Percentiles rank a stretch among this genome's conserved stretches.
These are phyloP conservation scores for Stylonectria norvegica DNA, from an alignment of 2,329 filamentous ascomycete genomes.

Conservation along the genomic window DNA sequence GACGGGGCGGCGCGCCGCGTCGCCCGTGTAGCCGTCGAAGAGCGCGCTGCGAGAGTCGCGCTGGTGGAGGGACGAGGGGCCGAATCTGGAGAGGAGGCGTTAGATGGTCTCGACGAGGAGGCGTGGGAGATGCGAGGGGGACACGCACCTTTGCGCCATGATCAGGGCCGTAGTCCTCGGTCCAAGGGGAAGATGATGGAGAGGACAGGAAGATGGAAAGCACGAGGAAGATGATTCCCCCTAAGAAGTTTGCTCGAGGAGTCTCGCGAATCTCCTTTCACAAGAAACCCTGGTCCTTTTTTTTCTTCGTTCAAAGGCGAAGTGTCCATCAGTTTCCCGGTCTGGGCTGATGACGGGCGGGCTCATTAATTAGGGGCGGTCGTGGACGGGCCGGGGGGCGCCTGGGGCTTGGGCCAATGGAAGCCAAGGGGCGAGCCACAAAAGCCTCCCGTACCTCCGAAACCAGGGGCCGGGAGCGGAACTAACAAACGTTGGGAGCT, in stretches of 20 bases:
- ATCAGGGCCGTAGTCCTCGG: constrained; percentile 6
- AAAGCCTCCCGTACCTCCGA: no score
- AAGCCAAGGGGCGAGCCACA: neutral
- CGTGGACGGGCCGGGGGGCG: neutral
- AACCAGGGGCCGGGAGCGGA: no score
- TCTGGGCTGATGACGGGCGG: neutral
- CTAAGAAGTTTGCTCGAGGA: neutral
- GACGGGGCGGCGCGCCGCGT: constrained; percentile 42
- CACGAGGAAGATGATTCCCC: constrained; percentile 1
- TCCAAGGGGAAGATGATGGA: constrained; percentile 1
- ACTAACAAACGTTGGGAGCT: neutral
- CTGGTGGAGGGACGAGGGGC: constrained; percentile 67
- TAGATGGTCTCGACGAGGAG: no score
- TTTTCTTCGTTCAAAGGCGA: constrained; percentile 3
- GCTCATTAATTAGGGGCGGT: no score
- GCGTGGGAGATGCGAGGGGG: constrained; percentile 1
- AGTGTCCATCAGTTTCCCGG: no score
- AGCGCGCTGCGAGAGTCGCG: constrained; percentile 69
- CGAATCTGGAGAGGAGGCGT: constrained; percentile 50
- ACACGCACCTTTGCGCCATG: constrained; percentile 38
- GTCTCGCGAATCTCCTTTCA: constrained; percentile 19
- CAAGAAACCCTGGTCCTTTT: constrained; percentile 25
- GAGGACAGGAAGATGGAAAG: neutral
- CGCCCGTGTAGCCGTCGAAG: constrained; percentile 67
- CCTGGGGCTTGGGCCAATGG: neutral